Evolutionary conservation across 1,139 yeast genomes (phyloP).

Genomic region (Geotrichum klebahnii): DNA sequence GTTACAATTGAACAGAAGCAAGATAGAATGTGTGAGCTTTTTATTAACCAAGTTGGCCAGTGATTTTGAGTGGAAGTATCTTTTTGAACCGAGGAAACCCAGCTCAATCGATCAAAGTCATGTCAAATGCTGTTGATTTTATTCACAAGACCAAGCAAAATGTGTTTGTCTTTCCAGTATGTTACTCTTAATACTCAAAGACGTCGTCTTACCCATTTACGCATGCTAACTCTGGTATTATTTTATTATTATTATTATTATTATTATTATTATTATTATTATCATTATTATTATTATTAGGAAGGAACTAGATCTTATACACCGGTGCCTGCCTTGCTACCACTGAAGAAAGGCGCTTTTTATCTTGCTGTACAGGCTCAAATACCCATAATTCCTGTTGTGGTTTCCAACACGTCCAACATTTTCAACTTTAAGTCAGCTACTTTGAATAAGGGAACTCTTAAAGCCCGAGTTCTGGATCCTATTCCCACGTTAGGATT

Average conservation of each 20-base stretch:
- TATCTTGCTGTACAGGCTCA: constrained; percentile 91
- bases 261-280: no score
- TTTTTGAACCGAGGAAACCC: constrained; percentile 83
- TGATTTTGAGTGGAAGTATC: constrained; percentile 85
- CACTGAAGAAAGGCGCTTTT: constrained; percentile 96
- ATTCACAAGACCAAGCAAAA: constrained; percentile 60
- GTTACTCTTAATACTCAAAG: constrained; percentile 72
- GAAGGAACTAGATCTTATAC: constrained; percentile 88
- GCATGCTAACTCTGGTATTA: no score
- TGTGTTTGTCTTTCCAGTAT: constrained; percentile 71
- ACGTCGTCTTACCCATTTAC: constrained; percentile 32
- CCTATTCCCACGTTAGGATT: constrained; percentile 59
- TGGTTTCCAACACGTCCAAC: constrained; percentile 76
- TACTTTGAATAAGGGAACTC: constrained; percentile 49
- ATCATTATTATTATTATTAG: no score
- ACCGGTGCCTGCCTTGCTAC: constrained; percentile 62
- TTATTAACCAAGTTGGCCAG: background rate
- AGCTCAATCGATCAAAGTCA: constrained; percentile 66
- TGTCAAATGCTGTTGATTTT: constrained; percentile 61
- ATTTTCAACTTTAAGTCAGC: constrained; percentile 39
- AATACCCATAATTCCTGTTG: constrained; percentile 83
- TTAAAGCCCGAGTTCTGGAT: constrained; percentile 60
- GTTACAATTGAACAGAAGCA: no score
- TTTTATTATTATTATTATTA: no score
- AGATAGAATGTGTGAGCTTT: no score